Base-by-base conservation (phyloP, 1,284 basidiomycete genomes). In the Leccinum solheimii region DNA sequence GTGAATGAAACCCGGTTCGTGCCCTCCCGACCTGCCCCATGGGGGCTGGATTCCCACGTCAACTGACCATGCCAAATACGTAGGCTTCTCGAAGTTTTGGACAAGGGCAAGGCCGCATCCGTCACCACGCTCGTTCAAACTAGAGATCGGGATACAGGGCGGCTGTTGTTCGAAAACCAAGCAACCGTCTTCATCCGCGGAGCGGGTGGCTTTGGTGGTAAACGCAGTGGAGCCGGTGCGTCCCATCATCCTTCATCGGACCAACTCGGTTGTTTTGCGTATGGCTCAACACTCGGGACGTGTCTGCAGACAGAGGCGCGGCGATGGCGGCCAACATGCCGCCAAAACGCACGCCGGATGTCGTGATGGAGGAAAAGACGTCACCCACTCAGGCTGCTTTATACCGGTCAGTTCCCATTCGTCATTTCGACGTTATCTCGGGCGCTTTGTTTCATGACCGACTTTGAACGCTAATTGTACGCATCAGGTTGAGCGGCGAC, bases 121-220 rank as follows among this genome's bases (percentile, higher is more conserved):
- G 91, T 97, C 10, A 95, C 94, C 1, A 81, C 80, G 30, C 79
- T 92, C 36, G 86, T 91, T 9, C 86, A 92, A 68, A 95, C 94
- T 2, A 86, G 86, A 69, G 91, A 97, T 77, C 90, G 91, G 72
- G 73, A 74, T 50, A 86, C 89, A 5, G 95, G 95, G 7, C 82
- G 93, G 61, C 79, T 92, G 60, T 84, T 99, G 61, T 97, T 95
- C 72, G 95, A 97, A 79, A 97, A 92, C 76, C 93, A 97, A 76
- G 88, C 88, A 45, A 99, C 97, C 3, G 82, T 96, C 3, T 94
- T 98, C 77, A 88, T 98, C 70, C 92, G 97, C 61, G 97, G 96
- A 11, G 86, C 93, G 43, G 97, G 97, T 52, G 96, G 95, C 5
- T 98, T 99, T 76, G 94, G 94, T 13, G 97, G 97, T 19, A 95